phyloP scores from a whole-genome alignment of 208 protist species.

The Trypanosoma rangeli region DNA sequence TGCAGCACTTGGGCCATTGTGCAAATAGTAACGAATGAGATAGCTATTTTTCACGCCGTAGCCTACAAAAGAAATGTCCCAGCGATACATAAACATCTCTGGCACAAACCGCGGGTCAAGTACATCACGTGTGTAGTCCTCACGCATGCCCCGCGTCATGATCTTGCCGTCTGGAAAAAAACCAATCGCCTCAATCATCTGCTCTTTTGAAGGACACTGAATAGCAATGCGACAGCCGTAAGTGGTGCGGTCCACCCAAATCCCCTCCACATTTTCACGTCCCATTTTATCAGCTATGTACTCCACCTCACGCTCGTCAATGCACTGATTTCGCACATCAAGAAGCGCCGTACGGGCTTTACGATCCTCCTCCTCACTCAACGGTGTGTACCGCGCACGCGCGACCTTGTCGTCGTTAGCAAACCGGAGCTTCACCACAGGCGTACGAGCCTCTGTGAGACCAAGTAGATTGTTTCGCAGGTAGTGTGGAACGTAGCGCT shows the following conservation, averaged over 20 bases:
- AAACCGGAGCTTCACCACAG: slow-evolving; percentile 82
- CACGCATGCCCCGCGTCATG: slow-evolving; percentile 85
- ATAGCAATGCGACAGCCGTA: slow-evolving; percentile 83
- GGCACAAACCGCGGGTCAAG: slow-evolving; percentile 82
- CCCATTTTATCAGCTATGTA: slow-evolving; percentile 84
- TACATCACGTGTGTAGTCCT: slow-evolving; percentile 86
- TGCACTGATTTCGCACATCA: slow-evolving; percentile 70
- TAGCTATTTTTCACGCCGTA: slow-evolving; percentile 93
- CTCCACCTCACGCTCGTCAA: slow-evolving; percentile 72
- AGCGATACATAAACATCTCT: slow-evolving; percentile 90
- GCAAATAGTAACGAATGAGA: slow-evolving; percentile 83
- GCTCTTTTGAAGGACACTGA: slow-evolving; percentile 72
- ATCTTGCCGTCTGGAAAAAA: slow-evolving; percentile 88
- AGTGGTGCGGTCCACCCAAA: slow-evolving; percentile 85
- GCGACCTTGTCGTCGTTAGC: slow-evolving; percentile 84
- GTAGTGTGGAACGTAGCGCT: slow-evolving; percentile 86
- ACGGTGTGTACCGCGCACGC: slow-evolving; percentile 68
- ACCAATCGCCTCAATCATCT: slow-evolving; percentile 86
- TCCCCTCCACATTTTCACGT: slow-evolving; percentile 76
- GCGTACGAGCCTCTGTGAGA: slow-evolving; percentile 82
- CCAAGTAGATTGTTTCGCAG: slow-evolving; percentile 68
- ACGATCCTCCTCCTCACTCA: slow-evolving; percentile 84
- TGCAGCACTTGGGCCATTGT: slow-evolving; percentile 51
- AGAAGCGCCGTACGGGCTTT: slow-evolving; percentile 81
- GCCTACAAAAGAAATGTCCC: slow-evolving; percentile 88